Percentiles rank a stretch among this genome's conserved stretches.
Conservation (phyloP, 495 filamentous ascomycete species). For the Aspergillus nidulans region DNA sequence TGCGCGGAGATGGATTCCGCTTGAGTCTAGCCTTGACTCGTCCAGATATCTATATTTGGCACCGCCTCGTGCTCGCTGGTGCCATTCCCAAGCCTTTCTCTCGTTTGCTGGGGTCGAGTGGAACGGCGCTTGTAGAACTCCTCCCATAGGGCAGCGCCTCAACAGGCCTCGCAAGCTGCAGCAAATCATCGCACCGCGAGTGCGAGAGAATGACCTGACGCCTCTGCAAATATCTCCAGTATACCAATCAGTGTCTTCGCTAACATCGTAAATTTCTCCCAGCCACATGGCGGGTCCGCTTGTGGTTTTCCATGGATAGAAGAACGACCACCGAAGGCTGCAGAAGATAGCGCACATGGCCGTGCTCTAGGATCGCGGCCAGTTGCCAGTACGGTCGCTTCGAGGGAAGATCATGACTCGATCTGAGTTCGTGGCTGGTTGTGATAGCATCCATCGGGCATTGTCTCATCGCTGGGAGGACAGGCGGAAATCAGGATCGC, state of each 20-base stretch:
- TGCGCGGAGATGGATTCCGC: conserved; percentile 16
- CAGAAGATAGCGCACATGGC: conserved; percentile 7
- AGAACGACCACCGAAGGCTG: conserved; percentile 5
- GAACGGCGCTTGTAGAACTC: conserved; percentile 33
- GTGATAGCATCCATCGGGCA: conserved; percentile 12
- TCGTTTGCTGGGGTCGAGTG: conserved; percentile 17
- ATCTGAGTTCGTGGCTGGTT: conserved; percentile 14
- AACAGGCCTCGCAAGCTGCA: conserved; percentile 8
- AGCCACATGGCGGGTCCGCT: conserved; percentile 13
- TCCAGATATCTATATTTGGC: conserved; percentile 23
- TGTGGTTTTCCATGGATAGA: conserved; percentile 10
- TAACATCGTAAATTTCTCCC: neutral
- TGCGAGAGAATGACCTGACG: neutral
- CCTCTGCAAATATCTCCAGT: neutral
- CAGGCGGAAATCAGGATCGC: neutral
- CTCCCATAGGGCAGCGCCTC: conserved; percentile 22
- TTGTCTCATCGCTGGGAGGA: conserved; percentile 8
- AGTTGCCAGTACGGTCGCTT: conserved; percentile 2
- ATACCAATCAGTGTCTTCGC: conserved; percentile 10
- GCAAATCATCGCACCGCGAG: conserved; percentile 13
- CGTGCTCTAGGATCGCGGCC: neutral
- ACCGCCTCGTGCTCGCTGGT: neutral
- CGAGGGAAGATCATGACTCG: neutral
- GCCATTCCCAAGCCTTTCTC: neutral
- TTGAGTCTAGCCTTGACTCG: conserved; percentile 15